phyloP scores from a whole-genome alignment of 1,284 basidiomycete genomes.

The Exobasidium rhododendri region DNA sequence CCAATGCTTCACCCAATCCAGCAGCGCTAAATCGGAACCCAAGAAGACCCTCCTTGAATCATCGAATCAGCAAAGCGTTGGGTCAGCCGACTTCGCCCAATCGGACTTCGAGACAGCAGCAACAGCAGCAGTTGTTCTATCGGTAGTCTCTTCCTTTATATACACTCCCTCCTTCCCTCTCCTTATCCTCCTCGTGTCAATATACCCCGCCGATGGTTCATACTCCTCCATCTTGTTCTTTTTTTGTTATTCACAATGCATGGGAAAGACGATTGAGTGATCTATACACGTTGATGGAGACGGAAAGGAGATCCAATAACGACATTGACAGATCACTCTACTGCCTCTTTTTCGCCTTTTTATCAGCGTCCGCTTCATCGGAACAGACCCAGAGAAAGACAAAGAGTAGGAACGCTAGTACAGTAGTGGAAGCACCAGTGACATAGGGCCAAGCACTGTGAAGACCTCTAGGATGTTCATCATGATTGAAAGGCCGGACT shows the following conservation, averaged over 20 bases:
- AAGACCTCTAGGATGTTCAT: constrained; percentile 90
- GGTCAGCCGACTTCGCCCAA: constrained; percentile 1
- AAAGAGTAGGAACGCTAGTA: constrained; percentile 77
- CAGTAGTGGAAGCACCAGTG: constrained; percentile 79
- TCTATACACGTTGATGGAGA: not conserved
- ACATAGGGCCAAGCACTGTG: constrained; percentile 94
- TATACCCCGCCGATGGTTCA: too few species aligned
- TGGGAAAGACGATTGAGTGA: not conserved
- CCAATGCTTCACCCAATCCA: not conserved
- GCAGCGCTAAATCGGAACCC: not conserved
- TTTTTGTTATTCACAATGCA: not conserved
- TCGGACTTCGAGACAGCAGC: constrained; percentile 1
- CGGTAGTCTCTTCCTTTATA: not conserved
- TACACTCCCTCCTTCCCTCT: too few species aligned
- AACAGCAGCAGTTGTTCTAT: too few species aligned
- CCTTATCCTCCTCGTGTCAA: too few species aligned
- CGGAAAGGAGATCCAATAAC: not conserved
- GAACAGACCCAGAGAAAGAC: constrained; percentile 69
- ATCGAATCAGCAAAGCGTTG: constrained; percentile 2
- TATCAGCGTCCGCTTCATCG: not conserved
- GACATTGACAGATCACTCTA: too few species aligned
- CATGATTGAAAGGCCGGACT: constrained; percentile 87
- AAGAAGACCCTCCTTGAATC: constrained; percentile 3
- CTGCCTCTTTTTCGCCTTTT: constrained; percentile 12
- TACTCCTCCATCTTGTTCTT: not conserved